Conservation (phyloP, 345 rosid species). For the Laguncularia racemosa region DNA sequence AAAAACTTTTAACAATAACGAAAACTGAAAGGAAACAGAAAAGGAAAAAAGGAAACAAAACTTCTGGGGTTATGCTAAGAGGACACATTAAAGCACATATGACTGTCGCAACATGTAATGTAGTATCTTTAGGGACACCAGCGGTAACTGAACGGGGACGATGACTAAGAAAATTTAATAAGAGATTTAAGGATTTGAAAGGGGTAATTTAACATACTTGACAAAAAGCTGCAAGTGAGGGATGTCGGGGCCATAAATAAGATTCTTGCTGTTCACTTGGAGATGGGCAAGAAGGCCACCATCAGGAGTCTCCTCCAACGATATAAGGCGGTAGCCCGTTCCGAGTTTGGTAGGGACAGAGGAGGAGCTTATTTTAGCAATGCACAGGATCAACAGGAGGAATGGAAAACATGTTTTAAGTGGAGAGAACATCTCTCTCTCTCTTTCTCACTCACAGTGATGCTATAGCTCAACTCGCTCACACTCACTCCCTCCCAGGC, state of each 20-base stretch:
- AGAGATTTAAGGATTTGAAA: conserved; percentile 10
- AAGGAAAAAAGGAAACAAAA: neutral
- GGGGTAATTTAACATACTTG: conserved; percentile 45
- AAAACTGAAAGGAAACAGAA: neutral
- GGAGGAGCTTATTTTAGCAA: conserved; percentile 19
- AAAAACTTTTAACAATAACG: neutral
- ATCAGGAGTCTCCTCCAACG: conserved; percentile 62
- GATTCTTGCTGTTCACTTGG: conserved; percentile 68
- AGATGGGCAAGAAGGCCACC: conserved; percentile 75
- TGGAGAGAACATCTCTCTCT: too few species aligned
- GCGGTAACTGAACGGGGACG: too few species aligned
- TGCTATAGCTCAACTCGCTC: too few species aligned
- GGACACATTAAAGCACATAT: too few species aligned
- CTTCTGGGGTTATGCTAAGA: too few species aligned
- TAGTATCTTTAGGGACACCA: too few species aligned
- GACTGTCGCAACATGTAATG: too few species aligned
- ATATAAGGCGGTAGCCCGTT: conserved; percentile 77
- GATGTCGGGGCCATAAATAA: conserved; percentile 80
- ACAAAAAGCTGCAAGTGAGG: conserved; percentile 64
- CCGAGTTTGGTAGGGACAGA: conserved; percentile 48
- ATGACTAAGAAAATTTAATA: neutral
- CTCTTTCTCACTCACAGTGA: too few species aligned
- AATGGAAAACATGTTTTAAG: conserved; percentile 6
- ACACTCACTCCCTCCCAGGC: too few species aligned
- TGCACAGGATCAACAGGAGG: conserved; percentile 23